Percentiles rank a stretch among this genome's conserved stretches.
Evolutionary conservation across 148 eudicot genomes (phyloP).

Genomic region (Beta vulgaris): DNA sequence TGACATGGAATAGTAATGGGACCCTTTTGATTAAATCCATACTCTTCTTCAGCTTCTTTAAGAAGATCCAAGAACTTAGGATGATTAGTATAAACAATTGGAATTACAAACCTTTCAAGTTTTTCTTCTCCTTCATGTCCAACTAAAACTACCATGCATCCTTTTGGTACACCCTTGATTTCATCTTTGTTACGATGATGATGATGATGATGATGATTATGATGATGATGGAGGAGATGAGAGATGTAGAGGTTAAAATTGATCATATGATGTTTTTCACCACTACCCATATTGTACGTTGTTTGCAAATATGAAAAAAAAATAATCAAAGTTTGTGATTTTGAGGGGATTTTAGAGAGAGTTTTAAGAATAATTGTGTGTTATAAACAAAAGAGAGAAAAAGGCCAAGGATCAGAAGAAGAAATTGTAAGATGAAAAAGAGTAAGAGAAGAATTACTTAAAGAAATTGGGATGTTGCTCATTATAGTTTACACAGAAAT

Average conservation of each 20-base stretch:
- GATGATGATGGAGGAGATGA: conserved; percentile 40
- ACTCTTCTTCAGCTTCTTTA: conserved; percentile 86
- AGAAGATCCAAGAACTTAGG: conserved; percentile 66
- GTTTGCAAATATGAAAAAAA: background rate
- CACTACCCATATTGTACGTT: conserved; percentile 38
- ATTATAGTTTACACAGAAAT: conserved; percentile 27
- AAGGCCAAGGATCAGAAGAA: conserved; percentile 88
- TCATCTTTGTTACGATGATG: conserved; percentile 20
- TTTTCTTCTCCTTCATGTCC: conserved; percentile 68
- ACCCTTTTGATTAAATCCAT: conserved; percentile 76
- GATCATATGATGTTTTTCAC: conserved; percentile 35
- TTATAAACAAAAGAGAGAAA: conserved; percentile 44
- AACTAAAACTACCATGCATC: conserved; percentile 69
- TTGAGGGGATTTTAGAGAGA: background rate
- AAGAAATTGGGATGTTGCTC: conserved; percentile 82
- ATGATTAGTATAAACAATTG: conserved; percentile 71
- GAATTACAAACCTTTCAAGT: conserved; percentile 65
- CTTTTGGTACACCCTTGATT: conserved; percentile 57
- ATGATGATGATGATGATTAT: conserved; percentile 25
- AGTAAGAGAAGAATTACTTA: conserved; percentile 61
- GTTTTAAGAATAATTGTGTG: background rate
- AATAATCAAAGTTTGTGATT: background rate
- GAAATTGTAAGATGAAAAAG: conserved; percentile 68
- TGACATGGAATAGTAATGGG: conserved; percentile 88
- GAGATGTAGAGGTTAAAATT: conserved; percentile 42